These are phyloP conservation scores for Penicillium sp. DNA, from an alignment of 2,329 filamentous ascomycete genomes.

Conservation along the genomic window DNA sequence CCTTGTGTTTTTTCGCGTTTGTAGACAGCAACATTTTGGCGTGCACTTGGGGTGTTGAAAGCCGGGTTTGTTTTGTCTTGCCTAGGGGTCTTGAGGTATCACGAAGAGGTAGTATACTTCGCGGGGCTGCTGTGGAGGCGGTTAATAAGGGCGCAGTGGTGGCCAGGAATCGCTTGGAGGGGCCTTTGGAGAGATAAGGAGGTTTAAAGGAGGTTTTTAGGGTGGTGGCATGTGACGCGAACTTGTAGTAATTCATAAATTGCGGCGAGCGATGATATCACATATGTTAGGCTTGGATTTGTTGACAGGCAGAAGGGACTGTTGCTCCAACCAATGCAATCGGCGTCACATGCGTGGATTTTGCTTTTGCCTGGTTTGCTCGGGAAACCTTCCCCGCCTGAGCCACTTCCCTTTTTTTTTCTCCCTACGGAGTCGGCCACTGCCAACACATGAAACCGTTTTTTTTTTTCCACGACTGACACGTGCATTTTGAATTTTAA, in stretches of 20 bases:
- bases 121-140: not conserved
- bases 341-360: constrained; percentile 3
- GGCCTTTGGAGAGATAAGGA: not conserved
- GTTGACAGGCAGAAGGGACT: not conserved
- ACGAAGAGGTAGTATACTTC: constrained; percentile 12
- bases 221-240: constrained; percentile 10
- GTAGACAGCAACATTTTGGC: constrained; percentile 30
- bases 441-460: not conserved
- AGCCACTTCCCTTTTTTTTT: constrained; percentile 6
- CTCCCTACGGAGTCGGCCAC: not conserved
- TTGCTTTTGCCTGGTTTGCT: not conserved
- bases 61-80: constrained; percentile 23
- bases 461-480: not conserved
- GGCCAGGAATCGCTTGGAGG: constrained; percentile 6
- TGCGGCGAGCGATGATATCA: not conserved
- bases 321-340: not conserved
- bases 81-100: constrained; percentile 6
- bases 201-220: not conserved
- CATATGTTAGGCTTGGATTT: not conserved
- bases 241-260: constrained; percentile 10
- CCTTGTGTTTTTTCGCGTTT: constrained; percentile 35
- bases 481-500: not conserved
- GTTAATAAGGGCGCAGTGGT: constrained; percentile 3
- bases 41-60: constrained; percentile 1
- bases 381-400: not conserved